Evolutionary conservation across 768 basidiomycete genomes (phyloP), one percentile per base, ranked within the genome.

Genomic region (Amanita thiersii): DNA sequence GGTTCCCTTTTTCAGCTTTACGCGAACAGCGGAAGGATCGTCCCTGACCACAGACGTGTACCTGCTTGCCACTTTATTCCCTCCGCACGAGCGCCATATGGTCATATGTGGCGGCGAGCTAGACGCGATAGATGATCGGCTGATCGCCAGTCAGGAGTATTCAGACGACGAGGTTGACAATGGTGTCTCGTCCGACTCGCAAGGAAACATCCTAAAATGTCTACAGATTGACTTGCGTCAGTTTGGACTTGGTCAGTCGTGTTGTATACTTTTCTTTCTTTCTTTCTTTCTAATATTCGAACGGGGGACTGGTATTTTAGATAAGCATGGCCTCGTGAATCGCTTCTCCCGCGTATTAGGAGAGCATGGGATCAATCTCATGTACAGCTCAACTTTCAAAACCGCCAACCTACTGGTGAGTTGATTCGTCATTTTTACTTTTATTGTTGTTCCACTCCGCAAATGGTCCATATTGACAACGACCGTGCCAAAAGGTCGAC

Each of bases 381-480:
- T 88, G 75, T 88, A 87, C 55, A 82, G 79, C 44, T 85, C 83
- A 32, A 86, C 86, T n/a, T 81, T 77, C 56, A 84, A 84, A 61
- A 83, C 81, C 4, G 86, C 86, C 43, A 88, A 89, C 58, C 58
- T 89, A 23, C 64, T 87, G 51, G 84, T 87, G 50, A 47, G 64
- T 53, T 14, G 4, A 8, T 3, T 17, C 17, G 17, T 23, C 10
- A 10, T 40, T 42, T 50, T n/a, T n/a, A n/a, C n/a, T n/a, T n/a
- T n/a, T n/a, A n/a, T n/a, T n/a, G n/a, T n/a, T n/a, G n/a, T n/a
- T n/a, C n/a, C n/a, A n/a, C n/a, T n/a, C 32, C 35, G 17, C 14
- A 31, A 3, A 37, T 17, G 11, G 14, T 34, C 2, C 32, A 26
- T 29, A 24, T 32, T 33, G 30, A 10, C 36, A 46, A 11, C 37